Conservation (phyloP, 2,329 filamentous ascomycete species). For the Fusarium sterilihyphosum region DNA sequence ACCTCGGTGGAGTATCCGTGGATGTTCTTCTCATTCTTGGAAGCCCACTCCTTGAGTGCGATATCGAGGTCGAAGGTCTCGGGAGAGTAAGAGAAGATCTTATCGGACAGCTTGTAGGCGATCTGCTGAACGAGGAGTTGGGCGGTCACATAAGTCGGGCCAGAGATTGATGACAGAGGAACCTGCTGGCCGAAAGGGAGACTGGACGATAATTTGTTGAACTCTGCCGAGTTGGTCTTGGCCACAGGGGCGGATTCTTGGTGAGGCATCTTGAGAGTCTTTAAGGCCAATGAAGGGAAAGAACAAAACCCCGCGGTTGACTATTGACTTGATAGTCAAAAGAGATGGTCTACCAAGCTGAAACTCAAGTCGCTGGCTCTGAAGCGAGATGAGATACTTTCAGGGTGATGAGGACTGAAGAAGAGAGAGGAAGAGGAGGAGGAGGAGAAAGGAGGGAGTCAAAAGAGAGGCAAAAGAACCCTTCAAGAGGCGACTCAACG, state of each 20-base stretch:
- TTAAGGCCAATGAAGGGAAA: slow-evolving; percentile 3
- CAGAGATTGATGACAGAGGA: slow-evolving; percentile 72
- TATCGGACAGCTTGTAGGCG: slow-evolving; percentile 93
- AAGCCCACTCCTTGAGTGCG: slow-evolving; percentile 82
- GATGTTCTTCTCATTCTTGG: slow-evolving; percentile 76
- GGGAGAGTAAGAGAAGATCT: slow-evolving; percentile 96
- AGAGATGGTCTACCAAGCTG: slow-evolving; percentile 16
- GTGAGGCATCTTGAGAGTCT: slow-evolving; percentile 44
- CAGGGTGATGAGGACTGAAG: slow-evolving; percentile 18
- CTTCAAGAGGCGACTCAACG: slow-evolving; percentile 38
- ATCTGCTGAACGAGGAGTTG: slow-evolving; percentile 96
- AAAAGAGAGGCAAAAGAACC: slow-evolving; percentile 23
- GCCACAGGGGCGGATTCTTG: slow-evolving; percentile 49
- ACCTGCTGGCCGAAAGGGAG: slow-evolving; percentile 68
- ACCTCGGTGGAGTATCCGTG: slow-evolving; percentile 83
- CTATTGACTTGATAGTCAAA: slow-evolving; percentile 20
- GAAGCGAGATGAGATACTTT: slow-evolving; percentile 40
- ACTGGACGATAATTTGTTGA: slow-evolving; percentile 59
- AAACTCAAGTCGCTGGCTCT: slow-evolving; percentile 34
- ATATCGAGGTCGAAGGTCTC: slow-evolving; percentile 91
- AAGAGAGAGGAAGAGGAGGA: background rate
- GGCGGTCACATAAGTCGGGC: slow-evolving; percentile 91
- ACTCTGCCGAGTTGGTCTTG: slow-evolving; percentile 42
- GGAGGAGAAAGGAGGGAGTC: slow-evolving; percentile 10
- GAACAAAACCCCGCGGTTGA: slow-evolving; percentile 4